phyloP scores from a whole-genome alignment of 148 eudicot species.

The Camellia sinensis region DNA sequence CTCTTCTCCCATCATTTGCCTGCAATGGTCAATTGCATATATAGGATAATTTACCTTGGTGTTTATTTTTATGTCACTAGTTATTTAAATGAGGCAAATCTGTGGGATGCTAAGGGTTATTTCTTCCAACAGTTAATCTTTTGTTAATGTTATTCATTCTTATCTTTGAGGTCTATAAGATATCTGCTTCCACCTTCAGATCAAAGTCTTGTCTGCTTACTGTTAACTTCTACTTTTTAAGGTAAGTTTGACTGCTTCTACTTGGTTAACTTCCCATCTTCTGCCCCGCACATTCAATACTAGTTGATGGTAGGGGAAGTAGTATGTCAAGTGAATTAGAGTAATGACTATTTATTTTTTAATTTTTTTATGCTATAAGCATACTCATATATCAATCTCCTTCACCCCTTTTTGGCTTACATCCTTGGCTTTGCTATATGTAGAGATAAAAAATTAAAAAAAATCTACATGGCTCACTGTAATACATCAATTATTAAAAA shows the following conservation, averaged over 20 bases:
- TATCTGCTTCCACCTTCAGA: neutral
- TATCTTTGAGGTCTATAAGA: neutral
- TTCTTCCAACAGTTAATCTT: neutral
- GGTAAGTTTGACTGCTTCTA: neutral
- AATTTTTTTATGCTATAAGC: neutral
- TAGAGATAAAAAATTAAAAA: neutral
- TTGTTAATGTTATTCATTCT: neutral
- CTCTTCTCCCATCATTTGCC: constrained; percentile 45
- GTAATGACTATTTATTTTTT: neutral
- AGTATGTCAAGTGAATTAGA: neutral
- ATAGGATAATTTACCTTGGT: neutral
- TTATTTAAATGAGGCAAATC: neutral
- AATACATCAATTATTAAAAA: too few species aligned
- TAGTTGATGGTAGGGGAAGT: neutral
- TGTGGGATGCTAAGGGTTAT: neutral
- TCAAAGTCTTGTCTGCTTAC: neutral
- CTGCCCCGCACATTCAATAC: neutral
- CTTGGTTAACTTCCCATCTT: neutral
- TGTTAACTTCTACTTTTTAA: neutral
- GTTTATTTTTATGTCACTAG: neutral
- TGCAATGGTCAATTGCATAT: constrained; percentile 12
- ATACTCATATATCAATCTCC: neutral
- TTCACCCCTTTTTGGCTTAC: neutral
- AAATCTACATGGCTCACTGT: neutral
- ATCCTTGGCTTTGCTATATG: neutral